These are phyloP conservation scores for Dovyalis caffra DNA, from an alignment of 345 rosid genomes.

Conservation along the genomic window DNA sequence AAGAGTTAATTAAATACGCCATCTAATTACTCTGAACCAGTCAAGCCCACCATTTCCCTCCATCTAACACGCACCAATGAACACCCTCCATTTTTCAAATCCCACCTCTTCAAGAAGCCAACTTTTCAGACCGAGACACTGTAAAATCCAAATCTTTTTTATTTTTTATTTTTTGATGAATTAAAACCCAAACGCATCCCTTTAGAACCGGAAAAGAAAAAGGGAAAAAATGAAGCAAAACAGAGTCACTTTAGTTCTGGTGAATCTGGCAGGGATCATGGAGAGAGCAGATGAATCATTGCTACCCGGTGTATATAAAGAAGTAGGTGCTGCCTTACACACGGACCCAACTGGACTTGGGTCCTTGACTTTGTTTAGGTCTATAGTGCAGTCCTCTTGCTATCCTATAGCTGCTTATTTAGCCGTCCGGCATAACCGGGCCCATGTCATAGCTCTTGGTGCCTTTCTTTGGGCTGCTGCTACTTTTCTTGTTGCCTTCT, in stretches of 20 bases:
- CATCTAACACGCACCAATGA: no score
- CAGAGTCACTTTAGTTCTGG: constrained; percentile 17
- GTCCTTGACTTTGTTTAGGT: constrained; percentile 26
- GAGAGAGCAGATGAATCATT: constrained; percentile 31
- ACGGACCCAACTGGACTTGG: constrained; percentile 30
- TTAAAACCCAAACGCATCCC: neutral
- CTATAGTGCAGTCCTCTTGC: constrained; percentile 25
- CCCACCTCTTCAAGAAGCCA: neutral
- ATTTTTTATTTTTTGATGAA: no score
- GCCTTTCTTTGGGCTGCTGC: constrained; percentile 36
- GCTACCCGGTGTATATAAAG: constrained; percentile 25
- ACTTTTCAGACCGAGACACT: neutral
- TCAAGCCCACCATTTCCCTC: neutral
- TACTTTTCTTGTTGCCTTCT: constrained; percentile 32
- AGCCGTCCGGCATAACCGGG: constrained; percentile 17
- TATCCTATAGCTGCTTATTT: no score
- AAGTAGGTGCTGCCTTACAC: constrained; percentile 28
- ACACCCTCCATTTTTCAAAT: neutral
- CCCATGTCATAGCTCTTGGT: constrained; percentile 29
- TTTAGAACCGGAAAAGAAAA: no score
- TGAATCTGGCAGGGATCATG: constrained; percentile 32
- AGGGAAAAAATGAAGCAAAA: constrained; percentile 11
- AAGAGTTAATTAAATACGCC: neutral
- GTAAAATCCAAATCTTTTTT: no score
- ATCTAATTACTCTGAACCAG: no score